Evolutionary conservation across 306 rosid species (phyloP).

Genomic region (Amphicarpaea edgeworthii): DNA sequence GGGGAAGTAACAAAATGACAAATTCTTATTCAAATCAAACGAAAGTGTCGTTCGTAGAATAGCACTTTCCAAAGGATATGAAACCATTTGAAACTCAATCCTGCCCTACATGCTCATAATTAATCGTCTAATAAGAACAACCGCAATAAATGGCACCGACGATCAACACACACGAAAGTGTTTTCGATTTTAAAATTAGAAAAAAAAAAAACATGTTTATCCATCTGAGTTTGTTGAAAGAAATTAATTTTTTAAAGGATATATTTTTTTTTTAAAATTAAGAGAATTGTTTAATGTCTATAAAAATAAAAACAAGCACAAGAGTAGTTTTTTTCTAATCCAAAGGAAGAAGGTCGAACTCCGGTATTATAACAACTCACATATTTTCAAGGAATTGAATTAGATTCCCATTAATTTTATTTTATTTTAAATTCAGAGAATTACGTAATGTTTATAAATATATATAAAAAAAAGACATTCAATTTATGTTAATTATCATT

Average conservation of each 20-base stretch:
- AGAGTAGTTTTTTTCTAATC: too few relatives aligned
- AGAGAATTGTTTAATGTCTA: background rate
- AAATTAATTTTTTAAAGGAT: background rate
- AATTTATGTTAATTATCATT: too few relatives aligned
- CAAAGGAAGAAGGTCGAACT: too few relatives aligned
- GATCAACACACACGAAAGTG: background rate
- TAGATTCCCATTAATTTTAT: too few relatives aligned
- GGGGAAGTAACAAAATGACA: conserved; percentile 45
- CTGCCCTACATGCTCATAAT: conserved; percentile 34
- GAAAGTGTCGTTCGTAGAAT: conserved; percentile 4
- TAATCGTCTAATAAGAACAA: conserved; percentile 18
- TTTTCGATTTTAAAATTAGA: background rate
- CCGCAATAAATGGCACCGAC: conserved; percentile 46
- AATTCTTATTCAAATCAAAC: conserved; percentile 44
- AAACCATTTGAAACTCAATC: conserved; percentile 23
- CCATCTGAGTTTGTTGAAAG: background rate
- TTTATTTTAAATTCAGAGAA: too few relatives aligned
- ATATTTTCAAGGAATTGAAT: too few relatives aligned
- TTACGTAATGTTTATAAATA: too few relatives aligned
- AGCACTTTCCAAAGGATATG: conserved; percentile 36
- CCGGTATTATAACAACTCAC: too few relatives aligned
- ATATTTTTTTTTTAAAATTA: background rate
- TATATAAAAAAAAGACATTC: too few relatives aligned
- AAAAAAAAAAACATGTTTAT: background rate
- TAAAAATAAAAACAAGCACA: background rate